Conservation (phyloP, 2,329 filamentous ascomycete genomes). For the Diplocarpon rosae region DNA sequence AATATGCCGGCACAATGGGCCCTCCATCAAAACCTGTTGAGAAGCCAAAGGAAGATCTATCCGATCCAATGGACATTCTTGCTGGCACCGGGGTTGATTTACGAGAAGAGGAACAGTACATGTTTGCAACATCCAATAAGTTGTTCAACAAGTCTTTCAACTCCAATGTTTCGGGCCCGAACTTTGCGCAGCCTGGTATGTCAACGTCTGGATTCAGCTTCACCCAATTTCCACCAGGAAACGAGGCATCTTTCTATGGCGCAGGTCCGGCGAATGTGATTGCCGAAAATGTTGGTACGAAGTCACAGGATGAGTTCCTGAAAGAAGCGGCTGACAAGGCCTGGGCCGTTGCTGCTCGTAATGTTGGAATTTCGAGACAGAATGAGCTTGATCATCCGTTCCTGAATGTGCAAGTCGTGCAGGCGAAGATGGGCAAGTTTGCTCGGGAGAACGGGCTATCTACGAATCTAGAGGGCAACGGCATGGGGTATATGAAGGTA, state of each 20-base stretch:
- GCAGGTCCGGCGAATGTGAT: constrained; percentile 56
- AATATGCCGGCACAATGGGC: constrained; percentile 35
- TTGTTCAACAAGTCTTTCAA: constrained; percentile 39
- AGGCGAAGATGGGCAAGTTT: constrained; percentile 41
- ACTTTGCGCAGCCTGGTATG: constrained; percentile 28
- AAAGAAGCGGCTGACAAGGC: constrained; percentile 54
- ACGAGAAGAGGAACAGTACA: constrained; percentile 72
- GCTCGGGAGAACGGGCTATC: constrained; percentile 45
- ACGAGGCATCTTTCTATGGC: constrained; percentile 50
- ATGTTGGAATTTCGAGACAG: constrained; percentile 43
- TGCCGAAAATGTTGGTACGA: constrained; percentile 32
- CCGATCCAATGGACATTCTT: constrained; percentile 75
- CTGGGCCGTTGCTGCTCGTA: constrained; percentile 51
- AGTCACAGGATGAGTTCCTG: constrained; percentile 51
- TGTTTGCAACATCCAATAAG: constrained; percentile 44
- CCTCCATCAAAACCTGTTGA: constrained; percentile 52
- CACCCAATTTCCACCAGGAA: constrained; percentile 42
- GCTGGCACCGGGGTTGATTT: constrained; percentile 80
- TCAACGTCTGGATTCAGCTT: constrained; percentile 36
- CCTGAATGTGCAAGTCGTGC: constrained; percentile 22
- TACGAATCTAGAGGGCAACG: constrained; percentile 45
- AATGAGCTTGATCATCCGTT: constrained; percentile 48
- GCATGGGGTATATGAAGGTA: constrained; percentile 31
- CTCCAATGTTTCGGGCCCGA: constrained; percentile 30
- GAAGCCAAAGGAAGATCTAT: constrained; percentile 41